Conservation (phyloP, 176 grass and related monocot genomes). For the Carex myosuroides region DNA sequence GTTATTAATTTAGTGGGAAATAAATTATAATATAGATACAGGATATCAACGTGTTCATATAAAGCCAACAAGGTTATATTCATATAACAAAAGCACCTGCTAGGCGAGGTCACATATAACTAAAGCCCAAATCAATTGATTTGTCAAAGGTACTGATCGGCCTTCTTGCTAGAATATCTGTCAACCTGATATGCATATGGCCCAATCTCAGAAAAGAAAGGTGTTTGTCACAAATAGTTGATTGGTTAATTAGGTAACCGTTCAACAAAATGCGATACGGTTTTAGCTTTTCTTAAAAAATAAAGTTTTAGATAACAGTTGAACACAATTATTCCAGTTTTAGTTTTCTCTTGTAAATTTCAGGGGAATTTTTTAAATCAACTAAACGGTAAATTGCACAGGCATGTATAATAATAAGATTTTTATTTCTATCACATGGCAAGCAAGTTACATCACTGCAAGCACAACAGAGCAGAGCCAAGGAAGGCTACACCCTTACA, state of each 20-base stretch:
- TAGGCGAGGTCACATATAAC: too few species aligned
- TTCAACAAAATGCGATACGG: not conserved
- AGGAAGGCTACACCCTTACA: not conserved
- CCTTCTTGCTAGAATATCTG: not conserved
- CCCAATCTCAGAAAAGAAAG: not conserved
- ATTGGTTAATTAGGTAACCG: too few species aligned
- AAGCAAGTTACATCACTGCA: constrained; percentile 15
- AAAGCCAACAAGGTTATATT: too few species aligned
- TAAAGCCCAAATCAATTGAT: too few species aligned
- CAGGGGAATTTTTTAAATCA: too few species aligned
- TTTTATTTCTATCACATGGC: constrained; percentile 12
- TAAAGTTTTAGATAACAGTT: too few species aligned
- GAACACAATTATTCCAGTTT: too few species aligned
- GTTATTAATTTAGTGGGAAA: not conserved
- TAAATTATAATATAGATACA: not conserved
- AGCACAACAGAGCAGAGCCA: not conserved
- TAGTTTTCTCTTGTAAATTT: too few species aligned
- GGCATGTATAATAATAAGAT: not conserved
- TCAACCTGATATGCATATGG: not conserved
- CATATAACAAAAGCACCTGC: too few species aligned
- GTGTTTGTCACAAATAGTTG: not conserved
- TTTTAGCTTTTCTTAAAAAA: too few species aligned
- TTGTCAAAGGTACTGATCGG: not conserved
- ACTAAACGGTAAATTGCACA: not conserved
- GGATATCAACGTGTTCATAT: not conserved